These are phyloP conservation scores for Hirsutella rhossiliensis DNA, from an alignment of 2,329 filamentous ascomycete genomes.

Conservation along the genomic window DNA sequence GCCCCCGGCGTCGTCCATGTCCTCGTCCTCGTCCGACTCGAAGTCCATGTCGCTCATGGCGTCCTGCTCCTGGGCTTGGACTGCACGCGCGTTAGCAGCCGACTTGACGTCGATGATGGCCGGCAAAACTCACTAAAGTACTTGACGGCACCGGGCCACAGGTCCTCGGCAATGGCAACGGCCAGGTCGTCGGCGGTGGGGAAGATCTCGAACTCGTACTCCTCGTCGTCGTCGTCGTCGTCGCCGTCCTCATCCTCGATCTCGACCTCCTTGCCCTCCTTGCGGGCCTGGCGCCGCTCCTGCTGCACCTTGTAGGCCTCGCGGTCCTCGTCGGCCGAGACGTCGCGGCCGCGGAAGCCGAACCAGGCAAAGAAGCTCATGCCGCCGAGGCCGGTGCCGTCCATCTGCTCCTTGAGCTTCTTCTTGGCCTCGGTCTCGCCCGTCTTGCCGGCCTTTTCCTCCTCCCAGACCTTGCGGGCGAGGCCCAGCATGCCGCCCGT, in stretches of 20 bases:
- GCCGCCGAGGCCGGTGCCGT: conserved; percentile 49
- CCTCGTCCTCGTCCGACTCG: conserved; percentile 28
- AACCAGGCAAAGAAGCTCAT: conserved; percentile 86
- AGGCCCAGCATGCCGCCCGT: conserved; percentile 70
- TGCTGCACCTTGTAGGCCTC: conserved; percentile 48
- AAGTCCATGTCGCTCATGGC: conserved; percentile 59
- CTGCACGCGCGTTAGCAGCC: background rate
- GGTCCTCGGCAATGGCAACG: conserved; percentile 68
- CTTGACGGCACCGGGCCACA: conserved; percentile 79
- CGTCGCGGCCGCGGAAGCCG: conserved; percentile 58
- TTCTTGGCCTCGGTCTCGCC: conserved; percentile 35
- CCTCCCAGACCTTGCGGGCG: conserved; percentile 56
- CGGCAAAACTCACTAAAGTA: conserved; percentile 64
- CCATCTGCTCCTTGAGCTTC: conserved; percentile 40
- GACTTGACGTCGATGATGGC: background rate
- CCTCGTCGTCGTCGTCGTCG: conserved; percentile 46
- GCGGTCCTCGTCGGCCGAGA: conserved; percentile 61
- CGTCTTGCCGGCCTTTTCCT: conserved; percentile 33
- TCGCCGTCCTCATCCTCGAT: conserved; percentile 46
- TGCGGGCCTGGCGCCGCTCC: conserved; percentile 38
- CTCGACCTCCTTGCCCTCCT: conserved; percentile 37
- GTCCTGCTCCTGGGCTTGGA: conserved; percentile 52
- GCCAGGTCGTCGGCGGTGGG: conserved; percentile 78
- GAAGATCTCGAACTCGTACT: conserved; percentile 71
- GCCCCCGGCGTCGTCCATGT: conserved; percentile 28